Conservation (phyloP, 495 filamentous ascomycete genomes). For the Aspergillus taichungensis region DNA sequence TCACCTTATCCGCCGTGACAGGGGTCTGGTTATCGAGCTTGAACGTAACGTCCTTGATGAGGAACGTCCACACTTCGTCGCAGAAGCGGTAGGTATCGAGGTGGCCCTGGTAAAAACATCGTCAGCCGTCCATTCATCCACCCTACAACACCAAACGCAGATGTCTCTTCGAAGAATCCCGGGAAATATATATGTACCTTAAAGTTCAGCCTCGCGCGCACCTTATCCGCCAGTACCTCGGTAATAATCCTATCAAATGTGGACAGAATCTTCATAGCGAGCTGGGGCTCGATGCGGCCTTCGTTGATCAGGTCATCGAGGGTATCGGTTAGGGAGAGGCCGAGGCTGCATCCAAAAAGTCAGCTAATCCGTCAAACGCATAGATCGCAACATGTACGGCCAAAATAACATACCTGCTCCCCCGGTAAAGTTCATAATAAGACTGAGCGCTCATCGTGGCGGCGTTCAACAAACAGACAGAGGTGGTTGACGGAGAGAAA, state of each 20-base stretch:
- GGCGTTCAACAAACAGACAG: background rate
- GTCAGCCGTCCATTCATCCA: conserved; percentile 8
- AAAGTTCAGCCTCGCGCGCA: conserved; percentile 85
- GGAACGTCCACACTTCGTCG: conserved; percentile 99
- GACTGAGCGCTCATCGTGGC: conserved; percentile 28
- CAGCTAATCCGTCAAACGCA: background rate
- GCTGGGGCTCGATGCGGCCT: conserved; percentile 89
- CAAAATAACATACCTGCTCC: conserved; percentile 65
- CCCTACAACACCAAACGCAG: background rate
- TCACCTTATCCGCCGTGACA: conserved; percentile 71
- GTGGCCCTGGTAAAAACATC: conserved; percentile 56
- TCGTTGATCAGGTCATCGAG: conserved; percentile 93
- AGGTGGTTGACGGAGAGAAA: conserved; percentile 7
- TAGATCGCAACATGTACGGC: background rate
- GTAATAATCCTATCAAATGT: conserved; percentile 89
- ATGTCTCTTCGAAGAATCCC: background rate
- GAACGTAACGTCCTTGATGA: conserved; percentile 96
- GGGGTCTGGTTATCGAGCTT: conserved; percentile 76
- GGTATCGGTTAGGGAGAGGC: conserved; percentile 84
- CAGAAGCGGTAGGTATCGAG: conserved; percentile 99
- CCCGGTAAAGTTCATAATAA: conserved; percentile 95
- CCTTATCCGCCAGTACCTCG: conserved; percentile 79
- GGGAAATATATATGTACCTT: conserved; percentile 60
- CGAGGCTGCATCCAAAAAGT: conserved; percentile 54
- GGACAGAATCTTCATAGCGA: conserved; percentile 93